Evolutionary conservation across 2,329 filamentous ascomycete genomes (phyloP), one percentile per base, ranked within the genome.

Genomic region (Diaporthe citri): DNA sequence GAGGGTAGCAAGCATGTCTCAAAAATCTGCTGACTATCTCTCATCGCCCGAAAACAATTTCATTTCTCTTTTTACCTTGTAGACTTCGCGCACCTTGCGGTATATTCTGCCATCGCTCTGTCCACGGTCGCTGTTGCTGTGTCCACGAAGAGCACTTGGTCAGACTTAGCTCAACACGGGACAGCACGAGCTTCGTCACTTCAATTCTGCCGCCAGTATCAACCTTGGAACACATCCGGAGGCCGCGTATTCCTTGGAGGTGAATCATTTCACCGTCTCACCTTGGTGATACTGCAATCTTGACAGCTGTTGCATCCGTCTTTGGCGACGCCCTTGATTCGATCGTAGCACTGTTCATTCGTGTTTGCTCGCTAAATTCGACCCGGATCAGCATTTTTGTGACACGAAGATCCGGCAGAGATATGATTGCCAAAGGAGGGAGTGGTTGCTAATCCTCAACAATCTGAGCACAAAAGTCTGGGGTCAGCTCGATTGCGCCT

Each of bases 321-420:
- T 2, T 34, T 31, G 10, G 10, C 28, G 2, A 20, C 8, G 46
- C 7, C 2, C 4, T 12, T 43, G 46, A 64, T 64, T 55, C n/a
- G 57, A 64, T 25, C 5, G n/a, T 25, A n/a, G 31, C 2, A 7
- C 57, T 39, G 15, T 7, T 17, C 17, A 4, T 17, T 25, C 15
- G 25, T 72, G 70, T 64, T 72, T 64, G 57, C 57, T 64, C 46
- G 22, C 46, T 64, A 15, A 31, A 25, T 10, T 10, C 5, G 34
- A 8, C 46, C 36, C 46, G 36, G 13, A 31, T 25, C 43, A 15
- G 28, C 41, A 20, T 22, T 43, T 25, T 28, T 13, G 41, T 36
- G 48, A 12, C 22, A 67, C 64, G 25, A 7, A n/a, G 8, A 15
- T 13, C 20, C 64, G 64, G 31, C 20, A 52, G 13, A 67, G 34